Base-by-base conservation (phyloP, 2,329 filamentous ascomycete genomes). In the Neofusicoccum umdonicola region DNA sequence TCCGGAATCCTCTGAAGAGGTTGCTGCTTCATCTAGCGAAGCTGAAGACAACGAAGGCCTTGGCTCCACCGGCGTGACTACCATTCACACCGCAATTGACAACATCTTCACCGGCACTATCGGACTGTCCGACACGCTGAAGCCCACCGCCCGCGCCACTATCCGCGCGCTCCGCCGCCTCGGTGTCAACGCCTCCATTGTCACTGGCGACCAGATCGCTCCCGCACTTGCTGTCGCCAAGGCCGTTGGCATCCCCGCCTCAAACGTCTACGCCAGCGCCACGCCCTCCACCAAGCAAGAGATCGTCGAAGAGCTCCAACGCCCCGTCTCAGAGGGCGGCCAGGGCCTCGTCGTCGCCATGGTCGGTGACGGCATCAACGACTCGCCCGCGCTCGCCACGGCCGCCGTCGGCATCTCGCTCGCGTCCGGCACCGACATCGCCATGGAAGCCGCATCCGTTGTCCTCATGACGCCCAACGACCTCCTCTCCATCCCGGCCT, bases 361-460 rank as follows among this genome's bases (percentile, higher is more conserved):
- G 95, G 93, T 98, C 13, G 75, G 95, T 61, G 95, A 99, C 76
- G 95, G 95, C 47, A 97, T 99, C 84, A 99, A 99, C 78, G 95
- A 99, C 80, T 97, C 93, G 0, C 95, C 95, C 0, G 95, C 95
- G 0, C 87, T 99, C 11, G 95, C 93, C 0, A 96, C 93, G 0
- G 93, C 95, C 11, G 89, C 96, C 70, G 88, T 98, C 34, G 95
- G 95, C 68, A 97, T 99, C 69, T 93, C 93, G 65, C 92, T 99
- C 78, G 86, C 92, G 4, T 93, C 89, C 7, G 95, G 95, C 64
- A 98, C 95, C 0, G 95, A 98, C 74, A 94, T 99, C 1, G 95
- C 95, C 57, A 96, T 99, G 88, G 95, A 98, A 80, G 95, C 95
- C 0, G 95, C 95, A 0, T 93, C 97, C 71, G 88, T 99, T 17